Evolutionary conservation across 2,329 filamentous ascomycete species (phyloP), one percentile per base, ranked within the genome.

Genomic region (Scedosporium apiospermum): DNA sequence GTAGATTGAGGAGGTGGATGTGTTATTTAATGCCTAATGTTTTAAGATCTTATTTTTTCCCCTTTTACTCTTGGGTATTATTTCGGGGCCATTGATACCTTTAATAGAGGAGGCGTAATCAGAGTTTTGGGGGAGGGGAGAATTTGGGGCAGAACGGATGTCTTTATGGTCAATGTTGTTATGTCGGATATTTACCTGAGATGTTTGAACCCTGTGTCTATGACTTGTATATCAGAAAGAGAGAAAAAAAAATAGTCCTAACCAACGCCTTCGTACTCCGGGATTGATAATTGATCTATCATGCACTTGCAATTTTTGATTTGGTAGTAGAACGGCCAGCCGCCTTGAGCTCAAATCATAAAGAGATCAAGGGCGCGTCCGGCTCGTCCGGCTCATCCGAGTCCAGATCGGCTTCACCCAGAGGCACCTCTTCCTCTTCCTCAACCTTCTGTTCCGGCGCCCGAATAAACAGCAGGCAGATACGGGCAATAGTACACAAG

Each of bases 401-500:
- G 41, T 55, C 38, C 49, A 4, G 46, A 9, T 61, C 60, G 4
- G 27, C n/a, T 9, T 23, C 27, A 38, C 30, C 55, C n/a, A 61
- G 16, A 7, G 68, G 66, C 6, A 64, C 66, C 4, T 58, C 66
- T 2, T 68, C 66, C 5, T 62, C 66, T 6, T 64, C 66, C 1
- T 59, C 60, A 3, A 26, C 34, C 0, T 67, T 64, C 21, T 69
- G 66, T 12, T 59, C 60, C 3, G 76, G 76, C 42, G 71, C 69
- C 12, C 66, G 66, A 3, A 77, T 73, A 58, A 76, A 71, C 12
- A 65, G 61, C 53, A 71, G 61, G 0, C 71, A 72, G 1, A 68
- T 60, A 63, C 71, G 69, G 5, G 73, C 67, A 1, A 73, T 1
- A 1, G 57, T 58, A 6, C 67, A 73, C 4, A 77, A 64, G 12